Evolutionary conservation across 441 rosid genomes (phyloP).

Genomic region (Cnidoscolus chayamansa): DNA sequence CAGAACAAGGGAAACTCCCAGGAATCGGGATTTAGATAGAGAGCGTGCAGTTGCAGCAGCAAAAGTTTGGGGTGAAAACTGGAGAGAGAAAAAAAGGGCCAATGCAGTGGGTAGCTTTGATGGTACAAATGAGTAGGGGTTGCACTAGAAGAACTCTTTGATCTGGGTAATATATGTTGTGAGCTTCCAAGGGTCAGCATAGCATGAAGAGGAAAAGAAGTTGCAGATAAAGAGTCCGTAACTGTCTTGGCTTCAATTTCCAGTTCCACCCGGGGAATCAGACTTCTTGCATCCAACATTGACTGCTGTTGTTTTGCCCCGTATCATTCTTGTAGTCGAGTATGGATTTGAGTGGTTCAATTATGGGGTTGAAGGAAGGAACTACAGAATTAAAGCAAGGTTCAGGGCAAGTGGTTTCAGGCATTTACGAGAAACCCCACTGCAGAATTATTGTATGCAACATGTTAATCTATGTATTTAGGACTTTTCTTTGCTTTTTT

Average conservation of each 20-base stretch:
- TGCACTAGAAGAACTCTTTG: neutral
- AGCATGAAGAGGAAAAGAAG: conserved; percentile 13
- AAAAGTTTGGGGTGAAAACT: conserved; percentile 98
- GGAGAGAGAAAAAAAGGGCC: conserved; percentile 84
- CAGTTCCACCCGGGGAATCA: conserved; percentile 31
- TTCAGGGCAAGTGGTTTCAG: neutral
- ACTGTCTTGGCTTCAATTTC: conserved; percentile 21
- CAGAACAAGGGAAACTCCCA: conserved; percentile 67
- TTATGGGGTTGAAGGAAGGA: conserved; percentile 37
- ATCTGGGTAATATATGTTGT: conserved; percentile 10
- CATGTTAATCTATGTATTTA: conserved; percentile 39
- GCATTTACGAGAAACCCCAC: conserved; percentile 13
- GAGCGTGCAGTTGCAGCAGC: conserved; percentile 97
- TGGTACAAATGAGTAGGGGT: conserved; percentile 54
- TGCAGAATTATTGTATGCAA: conserved; percentile 24
- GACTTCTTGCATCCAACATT: conserved; percentile 34
- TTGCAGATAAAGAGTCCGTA: conserved; percentile 27
- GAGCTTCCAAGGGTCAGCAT: conserved; percentile 15
- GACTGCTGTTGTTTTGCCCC: conserved; percentile 38
- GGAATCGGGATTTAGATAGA: conserved; percentile 85
- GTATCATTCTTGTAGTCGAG: conserved; percentile 34
- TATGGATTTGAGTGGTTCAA: conserved; percentile 38
- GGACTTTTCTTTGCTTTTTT: conserved; percentile 15
- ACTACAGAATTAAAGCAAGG: conserved; percentile 12
- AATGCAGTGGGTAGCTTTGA: conserved; percentile 68